phyloP scores from a whole-genome alignment of 345 rosid species.

The Moricandia arvensis region DNA sequence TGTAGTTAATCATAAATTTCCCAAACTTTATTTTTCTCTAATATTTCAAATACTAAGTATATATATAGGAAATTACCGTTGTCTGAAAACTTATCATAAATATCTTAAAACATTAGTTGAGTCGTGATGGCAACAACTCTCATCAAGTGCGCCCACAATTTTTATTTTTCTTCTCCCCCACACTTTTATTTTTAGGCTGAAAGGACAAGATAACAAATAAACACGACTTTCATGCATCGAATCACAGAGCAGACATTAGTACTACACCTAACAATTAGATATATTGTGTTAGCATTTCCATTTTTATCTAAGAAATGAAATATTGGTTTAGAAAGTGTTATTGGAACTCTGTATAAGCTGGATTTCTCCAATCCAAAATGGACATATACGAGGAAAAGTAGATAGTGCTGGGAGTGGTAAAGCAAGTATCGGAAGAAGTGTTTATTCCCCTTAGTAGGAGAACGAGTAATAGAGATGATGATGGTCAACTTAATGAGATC shows the following conservation, averaged over 20 bases:
- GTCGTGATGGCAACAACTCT: conserved; percentile 7
- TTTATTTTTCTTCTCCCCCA: background rate
- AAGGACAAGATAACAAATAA: background rate
- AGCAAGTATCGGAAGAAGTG: background rate
- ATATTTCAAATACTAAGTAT: background rate
- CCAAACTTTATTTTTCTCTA: background rate
- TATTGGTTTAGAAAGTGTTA: background rate
- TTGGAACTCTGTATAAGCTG: background rate
- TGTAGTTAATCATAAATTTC: background rate
- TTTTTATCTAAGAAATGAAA: background rate
- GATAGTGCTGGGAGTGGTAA: background rate
- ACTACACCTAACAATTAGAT: background rate
- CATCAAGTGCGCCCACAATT: background rate
- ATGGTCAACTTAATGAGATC: background rate
- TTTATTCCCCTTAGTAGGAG: background rate
- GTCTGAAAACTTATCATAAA: background rate
- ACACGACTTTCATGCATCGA: background rate
- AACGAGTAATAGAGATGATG: background rate
- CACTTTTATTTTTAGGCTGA: background rate
- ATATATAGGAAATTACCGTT: background rate
- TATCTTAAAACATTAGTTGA: background rate
- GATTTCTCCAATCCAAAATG: background rate
- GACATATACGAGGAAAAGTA: background rate
- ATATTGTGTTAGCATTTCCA: background rate
- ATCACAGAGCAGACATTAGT: background rate